Base-by-base conservation (phyloP, 2,329 filamentous ascomycete species). In the Fusarium sp. region DNA sequence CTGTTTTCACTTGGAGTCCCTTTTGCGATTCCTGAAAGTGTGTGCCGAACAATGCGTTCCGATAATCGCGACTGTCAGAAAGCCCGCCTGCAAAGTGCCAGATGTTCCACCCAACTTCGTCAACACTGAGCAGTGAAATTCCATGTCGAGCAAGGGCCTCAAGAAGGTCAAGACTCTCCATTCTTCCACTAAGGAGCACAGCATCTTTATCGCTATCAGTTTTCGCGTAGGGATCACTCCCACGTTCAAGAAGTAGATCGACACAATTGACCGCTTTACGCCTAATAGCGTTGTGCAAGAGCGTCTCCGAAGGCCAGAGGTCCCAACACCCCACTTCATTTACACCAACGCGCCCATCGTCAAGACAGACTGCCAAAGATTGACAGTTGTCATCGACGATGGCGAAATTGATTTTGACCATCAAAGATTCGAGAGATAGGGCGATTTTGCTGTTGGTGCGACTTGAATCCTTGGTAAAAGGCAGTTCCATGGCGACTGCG, bases 341-440 rank as follows among this genome's bases (percentile, higher is more conserved):
- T 3, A 20, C 7, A 3, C 2, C 5, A 7, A 52, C 5, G 8
- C 49, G 49, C 1, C 49, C 49, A 10, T 52, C 49, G 2, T 27
- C 32, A 12, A 52, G 49, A 3, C 6, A 52, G 5, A 6, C 8
- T n/a, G 18, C 1, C 2, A 52, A 16, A 3, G 49, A 24, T 5
- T 42, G 14, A 3, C 4, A 12, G 3, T 52, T 25, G 3, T 52
- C 49, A 2, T 52, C 18, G 5, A 8, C 10, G 8, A 52, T 52
- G 3, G 49, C 16, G 25, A 27, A n/a, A 4, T 3, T 7, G 0
- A 42, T 5, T 7, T 15, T 16, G 0, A 16, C 24, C 4, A 14
- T n/a, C 6, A 52, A 8, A 0, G 32, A 24, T 0, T 20, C 49
- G 2, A n/a, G 6, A 2, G 32, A 40, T 6, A 52, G 15, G 4